These are phyloP conservation scores for Rostrohypoxylon terebratum DNA, from an alignment of 495 filamentous ascomycete genomes.

Conservation along the genomic window DNA sequence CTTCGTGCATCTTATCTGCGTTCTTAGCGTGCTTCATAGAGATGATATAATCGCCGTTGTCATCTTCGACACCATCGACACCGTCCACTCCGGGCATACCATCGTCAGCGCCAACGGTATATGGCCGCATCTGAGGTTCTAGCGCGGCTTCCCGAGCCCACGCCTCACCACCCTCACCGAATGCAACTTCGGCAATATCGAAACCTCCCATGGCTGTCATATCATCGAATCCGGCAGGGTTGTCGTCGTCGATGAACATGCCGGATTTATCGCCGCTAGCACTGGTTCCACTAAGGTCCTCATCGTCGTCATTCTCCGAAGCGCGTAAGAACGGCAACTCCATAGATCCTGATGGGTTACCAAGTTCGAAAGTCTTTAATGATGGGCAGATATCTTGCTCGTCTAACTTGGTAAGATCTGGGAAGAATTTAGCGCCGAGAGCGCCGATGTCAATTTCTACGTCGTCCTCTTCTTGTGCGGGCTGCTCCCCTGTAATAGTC, in stretches of 20 bases:
- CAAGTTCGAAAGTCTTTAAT: conserved; percentile 90
- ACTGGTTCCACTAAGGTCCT: conserved; percentile 62
- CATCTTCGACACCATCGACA: conserved; percentile 70
- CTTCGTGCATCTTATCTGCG: conserved; percentile 78
- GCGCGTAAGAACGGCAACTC: conserved; percentile 94
- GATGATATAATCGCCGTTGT: conserved; percentile 73
- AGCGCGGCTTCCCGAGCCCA: conserved; percentile 77
- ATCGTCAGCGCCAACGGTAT: conserved; percentile 65
- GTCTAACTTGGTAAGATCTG: conserved; percentile 79
- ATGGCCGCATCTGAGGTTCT: conserved; percentile 71
- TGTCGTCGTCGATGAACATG: conserved; percentile 85
- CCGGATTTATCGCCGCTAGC: conserved; percentile 71
- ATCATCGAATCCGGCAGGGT: conserved; percentile 82
- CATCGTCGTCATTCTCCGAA: conserved; percentile 82
- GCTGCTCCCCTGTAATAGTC: conserved; percentile 53
- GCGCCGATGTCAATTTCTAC: conserved; percentile 80
- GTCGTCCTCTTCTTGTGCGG: conserved; percentile 66
- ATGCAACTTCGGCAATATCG: conserved; percentile 74
- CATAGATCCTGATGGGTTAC: conserved; percentile 81
- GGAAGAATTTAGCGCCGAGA: conserved; percentile 86
- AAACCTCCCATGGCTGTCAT: conserved; percentile 80
- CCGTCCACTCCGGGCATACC: conserved; percentile 66
- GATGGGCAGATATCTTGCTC: conserved; percentile 95
- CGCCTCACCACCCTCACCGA: conserved; percentile 80
- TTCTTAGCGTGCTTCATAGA: conserved; percentile 72